A percentile compares a stretch with the other conserved stretches of the same genome.
Evolutionary conservation across 306 rosid species (phyloP).

Genomic region (Sicyos edulis): DNA sequence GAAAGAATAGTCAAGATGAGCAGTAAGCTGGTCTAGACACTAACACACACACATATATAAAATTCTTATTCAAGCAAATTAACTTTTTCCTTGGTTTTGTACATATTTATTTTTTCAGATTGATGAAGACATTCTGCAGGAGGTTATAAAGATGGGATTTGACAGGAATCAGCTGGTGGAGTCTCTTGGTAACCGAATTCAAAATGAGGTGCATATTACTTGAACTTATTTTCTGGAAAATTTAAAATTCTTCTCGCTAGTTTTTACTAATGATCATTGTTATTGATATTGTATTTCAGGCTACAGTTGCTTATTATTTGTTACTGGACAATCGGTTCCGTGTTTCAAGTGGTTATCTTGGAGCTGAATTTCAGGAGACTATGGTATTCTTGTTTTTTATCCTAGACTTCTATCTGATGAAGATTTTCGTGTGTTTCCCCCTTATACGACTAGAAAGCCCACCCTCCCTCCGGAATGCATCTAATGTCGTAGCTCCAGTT

Average conservation of each 20-base stretch:
- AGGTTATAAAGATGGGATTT: slow-evolving; percentile 84
- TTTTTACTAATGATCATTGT: slow-evolving; percentile 1
- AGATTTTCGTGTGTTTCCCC: too few species aligned
- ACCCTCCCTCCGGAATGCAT: background rate
- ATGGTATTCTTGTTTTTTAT: slow-evolving; percentile 40
- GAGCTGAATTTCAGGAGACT: slow-evolving; percentile 93
- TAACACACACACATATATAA: too few species aligned
- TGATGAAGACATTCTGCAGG: slow-evolving; percentile 89
- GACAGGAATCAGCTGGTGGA: slow-evolving; percentile 72
- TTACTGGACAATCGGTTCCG: slow-evolving; percentile 85
- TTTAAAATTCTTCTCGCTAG: background rate
- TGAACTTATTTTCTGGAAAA: background rate
- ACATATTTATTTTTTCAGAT: slow-evolving; percentile 38
- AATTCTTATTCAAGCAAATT: background rate
- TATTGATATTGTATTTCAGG: slow-evolving; percentile 51
- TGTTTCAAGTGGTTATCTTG: slow-evolving; percentile 86
- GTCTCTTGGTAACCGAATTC: slow-evolving; percentile 78
- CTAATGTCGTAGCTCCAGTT: background rate
- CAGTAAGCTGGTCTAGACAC: too few species aligned
- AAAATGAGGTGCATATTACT: slow-evolving; percentile 61
- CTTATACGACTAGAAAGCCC: background rate
- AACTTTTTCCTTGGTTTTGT: slow-evolving; percentile 1
- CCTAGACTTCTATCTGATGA: background rate
- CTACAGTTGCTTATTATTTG: slow-evolving; percentile 93
- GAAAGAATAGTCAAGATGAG: too few species aligned